Evolutionary conservation across 2,329 filamentous ascomycete species (phyloP).

Genomic region (Fusarium tuaranense): DNA sequence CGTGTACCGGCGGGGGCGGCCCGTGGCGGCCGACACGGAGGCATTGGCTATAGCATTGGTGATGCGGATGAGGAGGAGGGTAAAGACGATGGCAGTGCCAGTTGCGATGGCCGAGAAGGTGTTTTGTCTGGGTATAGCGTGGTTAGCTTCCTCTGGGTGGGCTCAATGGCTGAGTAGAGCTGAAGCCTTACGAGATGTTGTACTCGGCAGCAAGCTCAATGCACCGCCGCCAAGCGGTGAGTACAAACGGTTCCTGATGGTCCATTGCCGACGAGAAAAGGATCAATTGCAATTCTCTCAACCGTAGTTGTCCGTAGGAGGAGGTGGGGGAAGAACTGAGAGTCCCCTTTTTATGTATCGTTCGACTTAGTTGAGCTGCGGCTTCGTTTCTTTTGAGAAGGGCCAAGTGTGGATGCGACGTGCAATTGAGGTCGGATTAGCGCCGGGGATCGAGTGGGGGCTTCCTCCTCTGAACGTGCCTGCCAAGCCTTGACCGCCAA

Average conservation of each 20-base stretch:
- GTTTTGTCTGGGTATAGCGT: conserved; percentile 35
- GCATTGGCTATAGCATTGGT: conserved; percentile 38
- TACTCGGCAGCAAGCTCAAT: conserved; percentile 37
- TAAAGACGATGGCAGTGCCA: conserved; percentile 46
- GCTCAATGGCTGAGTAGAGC: conserved; percentile 12
- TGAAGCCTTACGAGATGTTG: conserved; percentile 42
- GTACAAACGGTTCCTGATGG: conserved; percentile 28
- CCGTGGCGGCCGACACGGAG: conserved; percentile 45
- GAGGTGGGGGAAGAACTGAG: background rate
- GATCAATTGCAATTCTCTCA: background rate
- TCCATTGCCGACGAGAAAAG: conserved; percentile 29
- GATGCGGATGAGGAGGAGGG: conserved; percentile 47
- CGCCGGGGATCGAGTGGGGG: conserved; percentile 22
- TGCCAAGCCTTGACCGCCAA: conserved; percentile 36
- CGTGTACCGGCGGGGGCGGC: conserved; percentile 66
- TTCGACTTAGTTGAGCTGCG: conserved; percentile 19
- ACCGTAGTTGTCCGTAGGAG: background rate
- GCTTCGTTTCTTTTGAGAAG: conserved; percentile 2
- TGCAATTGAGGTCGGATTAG: conserved; percentile 20
- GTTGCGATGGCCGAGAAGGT: conserved; percentile 46
- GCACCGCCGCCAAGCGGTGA: conserved; percentile 34
- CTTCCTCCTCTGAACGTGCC: conserved; percentile 22
- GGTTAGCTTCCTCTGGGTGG: conserved; percentile 6
- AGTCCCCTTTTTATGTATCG: conserved; percentile 31
- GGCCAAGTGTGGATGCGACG: conserved; percentile 18